Evolutionary conservation across 2,329 filamentous ascomycete genomes (phyloP).

Genomic region (Lasiodiplodia sp.): DNA sequence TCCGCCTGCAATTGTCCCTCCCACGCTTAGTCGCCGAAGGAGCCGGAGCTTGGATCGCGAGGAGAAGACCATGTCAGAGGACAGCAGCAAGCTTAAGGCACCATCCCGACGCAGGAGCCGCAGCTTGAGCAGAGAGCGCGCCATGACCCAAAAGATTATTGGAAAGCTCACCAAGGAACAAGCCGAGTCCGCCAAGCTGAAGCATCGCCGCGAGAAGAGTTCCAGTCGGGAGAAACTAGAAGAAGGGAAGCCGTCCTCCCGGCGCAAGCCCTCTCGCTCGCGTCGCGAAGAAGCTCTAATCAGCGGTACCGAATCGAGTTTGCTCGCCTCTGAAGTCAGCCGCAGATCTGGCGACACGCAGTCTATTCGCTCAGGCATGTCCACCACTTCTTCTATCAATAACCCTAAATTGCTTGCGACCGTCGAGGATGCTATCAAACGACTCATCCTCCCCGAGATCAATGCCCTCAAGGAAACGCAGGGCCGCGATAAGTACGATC

Average conservation of each 20-base stretch:
- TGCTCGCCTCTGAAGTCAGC: conserved; percentile 64
- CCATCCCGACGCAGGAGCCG: conserved; percentile 66
- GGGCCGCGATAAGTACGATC: conserved; percentile 73
- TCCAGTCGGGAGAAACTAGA: conserved; percentile 43
- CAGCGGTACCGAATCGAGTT: conserved; percentile 67
- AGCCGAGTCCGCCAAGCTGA: conserved; percentile 33
- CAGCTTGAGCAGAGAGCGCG: conserved; percentile 70
- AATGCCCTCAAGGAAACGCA: conserved; percentile 89
- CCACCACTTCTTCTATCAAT: conserved; percentile 75
- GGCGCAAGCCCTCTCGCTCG: conserved; percentile 34
- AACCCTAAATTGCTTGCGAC: conserved; percentile 91
- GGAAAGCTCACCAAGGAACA: conserved; percentile 64
- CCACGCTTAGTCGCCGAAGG: conserved; percentile 49
- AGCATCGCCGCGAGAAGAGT: conserved; percentile 34
- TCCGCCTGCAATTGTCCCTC: conserved; percentile 53
- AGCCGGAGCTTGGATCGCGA: conserved; percentile 60
- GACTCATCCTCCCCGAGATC: conserved; percentile 88
- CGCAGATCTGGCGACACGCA: conserved; percentile 63
- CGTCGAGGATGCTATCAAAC: conserved; percentile 90
- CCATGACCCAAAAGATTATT: conserved; percentile 69
- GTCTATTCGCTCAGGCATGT: conserved; percentile 65
- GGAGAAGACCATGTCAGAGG: conserved; percentile 41
- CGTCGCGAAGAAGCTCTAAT: conserved; percentile 24
- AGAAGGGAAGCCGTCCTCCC: conserved; percentile 37
- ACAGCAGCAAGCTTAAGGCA: conserved; percentile 59